phyloP scores from a whole-genome alignment of 2,329 filamentous ascomycete species.

The Ascochyta lentis region DNA sequence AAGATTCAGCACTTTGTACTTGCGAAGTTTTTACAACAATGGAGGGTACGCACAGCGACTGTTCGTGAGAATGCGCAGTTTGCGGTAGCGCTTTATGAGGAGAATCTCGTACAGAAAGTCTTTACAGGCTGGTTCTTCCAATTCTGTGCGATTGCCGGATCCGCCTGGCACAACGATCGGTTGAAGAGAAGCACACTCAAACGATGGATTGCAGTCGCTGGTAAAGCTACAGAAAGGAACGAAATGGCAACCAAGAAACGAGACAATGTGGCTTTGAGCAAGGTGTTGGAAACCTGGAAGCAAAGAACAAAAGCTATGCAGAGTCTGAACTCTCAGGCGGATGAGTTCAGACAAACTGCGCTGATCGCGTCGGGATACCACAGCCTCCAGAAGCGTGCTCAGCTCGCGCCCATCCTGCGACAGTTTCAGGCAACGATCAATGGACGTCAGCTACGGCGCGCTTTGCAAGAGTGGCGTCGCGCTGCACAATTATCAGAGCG shows the following conservation, averaged over 20 bases:
- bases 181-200: slow-evolving; percentile 34
- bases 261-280: slow-evolving; percentile 33
- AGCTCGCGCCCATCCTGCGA: slow-evolving; percentile 53
- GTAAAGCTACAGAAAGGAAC: slow-evolving; percentile 36
- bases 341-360: slow-evolving; percentile 39
- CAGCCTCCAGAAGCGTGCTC: slow-evolving; percentile 47
- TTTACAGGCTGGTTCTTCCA: slow-evolving; percentile 49
- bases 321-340: slow-evolving; percentile 45
- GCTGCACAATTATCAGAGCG: slow-evolving; percentile 51
- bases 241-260: slow-evolving; percentile 30
- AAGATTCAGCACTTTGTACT: slow-evolving; percentile 61
- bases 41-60: slow-evolving; percentile 54
- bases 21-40: slow-evolving; percentile 62
- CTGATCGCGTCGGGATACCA: slow-evolving; percentile 34
- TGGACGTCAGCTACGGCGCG: slow-evolving; percentile 53
- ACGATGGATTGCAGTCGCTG: slow-evolving; percentile 37
- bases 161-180: slow-evolving; percentile 39
- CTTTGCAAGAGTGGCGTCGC: slow-evolving; percentile 59
- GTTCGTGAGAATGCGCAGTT: slow-evolving; percentile 45
- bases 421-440: slow-evolving; percentile 55
- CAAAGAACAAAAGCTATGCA: slow-evolving; percentile 24
- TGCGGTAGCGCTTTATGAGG: slow-evolving; percentile 41
- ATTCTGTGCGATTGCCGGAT: slow-evolving; percentile 46
- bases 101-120: slow-evolving; percentile 40
- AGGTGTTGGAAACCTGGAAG: slow-evolving; percentile 34